Base-by-base conservation (phyloP, 2,329 filamentous ascomycete species). In the Mycosphaerella sp. region DNA sequence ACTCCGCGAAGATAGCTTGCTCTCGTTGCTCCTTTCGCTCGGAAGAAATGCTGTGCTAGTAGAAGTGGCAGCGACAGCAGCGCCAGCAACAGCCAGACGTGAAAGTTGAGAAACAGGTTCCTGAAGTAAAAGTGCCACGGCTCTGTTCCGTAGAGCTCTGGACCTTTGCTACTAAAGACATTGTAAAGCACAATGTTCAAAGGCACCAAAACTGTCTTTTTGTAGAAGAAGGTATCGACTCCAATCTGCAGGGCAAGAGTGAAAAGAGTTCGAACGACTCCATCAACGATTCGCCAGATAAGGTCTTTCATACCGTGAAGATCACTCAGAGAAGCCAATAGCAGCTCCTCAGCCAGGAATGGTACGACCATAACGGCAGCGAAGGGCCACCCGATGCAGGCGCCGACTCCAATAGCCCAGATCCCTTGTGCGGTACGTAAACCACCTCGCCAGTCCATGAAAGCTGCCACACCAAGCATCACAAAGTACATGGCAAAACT, bases 151-250 rank as follows among this genome's bases (percentile, higher is more conserved):
- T 96, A 98, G 32, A 98, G 86, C 49, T 95, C 81, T 0, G 93
- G 93, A 14, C 65, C 93, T 65, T 76, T 79, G 28, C 84, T 87
- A 6, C 87, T 86, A 66, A 98, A 91, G 39, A 98, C 81, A 67
- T 98, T 98, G 77, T 98, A 98, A 58, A 85, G 81, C 63, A 98
- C 84, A 64, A 98, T 97, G 65, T 96, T 96, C 77, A 89, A 86
- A 0, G 89, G 83, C 6, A 95, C 88, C 35, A 90, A 70, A 3
- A 82, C 83, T 6, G 86, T 59, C 64, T 87, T 87, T 58, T 81
- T 84, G 72, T 95, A 97, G 69, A 95, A 95, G 68, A 95, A 95
- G 12, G 83, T 79, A 64, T 95, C 93, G 61, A 94, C 73, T 5
- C 74, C 71, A 5, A 85, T 76, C 65, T 95, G 89, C 2, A 83